phyloP scores from a whole-genome alignment of 1,139 yeast genomes.

The Protomyces inouyei region DNA sequence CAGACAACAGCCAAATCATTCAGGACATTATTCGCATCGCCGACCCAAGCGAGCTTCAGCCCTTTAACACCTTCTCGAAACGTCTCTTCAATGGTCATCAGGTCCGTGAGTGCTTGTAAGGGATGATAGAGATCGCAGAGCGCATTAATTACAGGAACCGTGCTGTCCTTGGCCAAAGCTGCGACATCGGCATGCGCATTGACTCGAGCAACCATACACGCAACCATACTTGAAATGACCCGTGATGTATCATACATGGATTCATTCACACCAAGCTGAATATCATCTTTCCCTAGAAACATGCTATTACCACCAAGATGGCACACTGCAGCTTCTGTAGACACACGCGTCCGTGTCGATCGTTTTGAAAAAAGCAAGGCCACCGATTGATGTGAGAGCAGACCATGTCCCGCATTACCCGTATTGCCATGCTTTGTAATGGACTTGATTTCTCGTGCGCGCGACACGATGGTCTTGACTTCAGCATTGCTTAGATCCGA shows the following conservation, averaged over 20 bases:
- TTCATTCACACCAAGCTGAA: conserved; percentile 92
- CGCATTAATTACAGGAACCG: conserved; percentile 88
- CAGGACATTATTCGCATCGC: conserved; percentile 92
- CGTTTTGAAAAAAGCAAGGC: conserved; percentile 83
- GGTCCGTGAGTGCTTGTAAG: conserved; percentile 87
- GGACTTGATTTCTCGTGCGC: conserved; percentile 59
- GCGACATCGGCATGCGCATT: conserved; percentile 76
- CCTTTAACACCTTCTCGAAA: conserved; percentile 47
- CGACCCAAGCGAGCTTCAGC: conserved; percentile 87
- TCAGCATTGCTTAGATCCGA: conserved; percentile 63
- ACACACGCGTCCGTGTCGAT: conserved; percentile 89
- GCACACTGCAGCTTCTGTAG: conserved; percentile 90
- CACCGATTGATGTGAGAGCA: conserved; percentile 59
- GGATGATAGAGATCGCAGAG: conserved; percentile 93
- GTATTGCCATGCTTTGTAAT: conserved; percentile 51
- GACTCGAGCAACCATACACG: conserved; percentile 94
- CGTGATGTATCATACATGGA: conserved; percentile 78
- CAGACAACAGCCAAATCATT: conserved; percentile 93
- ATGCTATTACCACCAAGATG: conserved; percentile 94
- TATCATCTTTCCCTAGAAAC: conserved; percentile 94
- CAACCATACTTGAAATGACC: conserved; percentile 90
- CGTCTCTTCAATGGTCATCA: conserved; percentile 76
- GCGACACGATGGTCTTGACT: conserved; percentile 55
- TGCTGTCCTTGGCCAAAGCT: conserved; percentile 59
- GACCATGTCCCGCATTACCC: conserved; percentile 23